These are phyloP conservation scores for Phytophthora lateralis DNA, from an alignment of 352 stramenopile genomes.

Conservation along the genomic window DNA sequence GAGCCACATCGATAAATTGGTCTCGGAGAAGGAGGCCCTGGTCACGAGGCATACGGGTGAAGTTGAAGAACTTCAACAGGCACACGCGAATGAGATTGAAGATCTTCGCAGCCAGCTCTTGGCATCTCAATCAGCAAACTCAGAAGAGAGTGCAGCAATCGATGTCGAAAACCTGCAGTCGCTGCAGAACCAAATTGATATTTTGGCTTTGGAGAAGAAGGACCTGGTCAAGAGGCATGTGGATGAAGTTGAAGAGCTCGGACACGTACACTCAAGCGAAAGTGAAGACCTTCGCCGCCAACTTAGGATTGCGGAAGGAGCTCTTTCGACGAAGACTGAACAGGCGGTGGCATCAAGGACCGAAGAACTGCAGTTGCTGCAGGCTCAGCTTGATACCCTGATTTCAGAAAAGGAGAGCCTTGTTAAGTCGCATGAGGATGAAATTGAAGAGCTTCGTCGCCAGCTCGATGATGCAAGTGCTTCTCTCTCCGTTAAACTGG, in stretches of 20 bases:
- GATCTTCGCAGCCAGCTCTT: conserved; percentile 9
- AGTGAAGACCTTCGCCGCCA: conserved; percentile 18
- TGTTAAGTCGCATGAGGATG: background rate
- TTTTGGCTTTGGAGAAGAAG: background rate
- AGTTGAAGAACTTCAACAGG: conserved; percentile 27
- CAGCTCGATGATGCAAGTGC: conserved; percentile 21
- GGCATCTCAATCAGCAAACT: background rate
- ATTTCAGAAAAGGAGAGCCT: background rate
- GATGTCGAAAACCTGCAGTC: background rate
- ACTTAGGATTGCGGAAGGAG: background rate
- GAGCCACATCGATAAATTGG: conserved; percentile 23
- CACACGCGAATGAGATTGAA: conserved; percentile 15
- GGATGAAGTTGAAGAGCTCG: background rate
- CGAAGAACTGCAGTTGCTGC: background rate
- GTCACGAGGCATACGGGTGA: conserved; percentile 7
- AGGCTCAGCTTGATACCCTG: background rate
- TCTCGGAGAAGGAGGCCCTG: conserved; percentile 18
- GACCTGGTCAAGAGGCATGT: background rate
- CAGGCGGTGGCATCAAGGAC: background rate
- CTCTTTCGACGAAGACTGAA: background rate
- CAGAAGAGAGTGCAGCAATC: conserved; percentile 13
- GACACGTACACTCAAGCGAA: conserved; percentile 7
- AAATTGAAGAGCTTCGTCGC: background rate
- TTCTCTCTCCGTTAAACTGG: conserved; percentile 1
- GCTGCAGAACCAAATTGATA: background rate